Conservation (phyloP, 345 rosid species). For the Gossypium australe region DNA sequence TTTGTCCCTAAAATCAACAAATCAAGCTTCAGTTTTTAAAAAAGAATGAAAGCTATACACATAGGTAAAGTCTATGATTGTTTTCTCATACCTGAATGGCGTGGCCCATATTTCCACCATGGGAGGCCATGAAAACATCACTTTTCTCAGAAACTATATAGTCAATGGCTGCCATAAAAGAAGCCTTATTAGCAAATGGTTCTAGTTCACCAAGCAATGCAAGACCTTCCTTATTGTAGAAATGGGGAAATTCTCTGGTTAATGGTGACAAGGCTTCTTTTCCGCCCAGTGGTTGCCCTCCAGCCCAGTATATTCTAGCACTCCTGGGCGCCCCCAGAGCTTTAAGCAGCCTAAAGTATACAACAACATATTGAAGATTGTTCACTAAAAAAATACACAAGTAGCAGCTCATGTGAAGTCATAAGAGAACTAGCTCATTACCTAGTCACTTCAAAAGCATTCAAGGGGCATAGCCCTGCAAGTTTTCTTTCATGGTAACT, state of each 20-base stretch:
- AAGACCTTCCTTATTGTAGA: constrained; percentile 76
- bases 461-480: constrained; percentile 90
- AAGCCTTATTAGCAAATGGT: constrained; percentile 72
- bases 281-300: constrained; percentile 89
- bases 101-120: constrained; percentile 98
- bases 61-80: too few relatives aligned
- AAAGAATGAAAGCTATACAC: neutral
- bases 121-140: constrained; percentile 96
- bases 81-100: constrained; percentile 59
- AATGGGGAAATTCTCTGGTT: constrained; percentile 56
- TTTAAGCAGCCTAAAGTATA: constrained; percentile 63
- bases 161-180: constrained; percentile 85
- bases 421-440: constrained; percentile 12
- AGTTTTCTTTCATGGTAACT: constrained; percentile 70
- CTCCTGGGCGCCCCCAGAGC: constrained; percentile 78
- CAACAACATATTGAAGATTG: neutral
- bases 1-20: constrained; percentile 44
- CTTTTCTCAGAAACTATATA: constrained; percentile 71
- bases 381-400: neutral
- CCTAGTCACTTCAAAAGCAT: constrained; percentile 86
- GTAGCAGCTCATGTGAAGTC: too few relatives aligned
- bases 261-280: constrained; percentile 68
- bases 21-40: constrained; percentile 1
- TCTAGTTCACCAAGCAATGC: constrained; percentile 74
- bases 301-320: constrained; percentile 86